Evolutionary conservation across 805 yeast species (phyloP), one percentile per base, ranked within the genome.

Genomic region (Yamadazyma phyllophila): DNA sequence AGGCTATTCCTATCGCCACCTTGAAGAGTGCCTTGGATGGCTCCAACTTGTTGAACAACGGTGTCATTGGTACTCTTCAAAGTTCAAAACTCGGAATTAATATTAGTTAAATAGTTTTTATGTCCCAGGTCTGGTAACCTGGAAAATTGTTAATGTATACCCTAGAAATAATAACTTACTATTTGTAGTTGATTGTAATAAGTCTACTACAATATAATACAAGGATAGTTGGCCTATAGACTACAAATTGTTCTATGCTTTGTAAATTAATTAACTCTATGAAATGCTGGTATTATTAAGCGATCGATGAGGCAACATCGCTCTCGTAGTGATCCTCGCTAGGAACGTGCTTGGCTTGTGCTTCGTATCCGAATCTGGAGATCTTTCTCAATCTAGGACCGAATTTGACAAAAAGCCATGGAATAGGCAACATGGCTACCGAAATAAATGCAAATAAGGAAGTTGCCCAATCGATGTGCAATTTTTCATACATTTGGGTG

Each of bases 401-500:
- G 63, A 73, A 79, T 31, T 62, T 69, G 46, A 72, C 78, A 58
- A 85, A 83, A 8, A 81, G 59, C 81, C 87, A 85, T 10, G 92
- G 92, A 41, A 84, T 83, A 11, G 92, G 91, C 15, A 82, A 69
- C 80, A 85, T 69, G 0, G 81, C 85, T 27, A 89, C 63, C 7
- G 88, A 75, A 59, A 85, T 76, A 54, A 85, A 81, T 0, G 71
- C 83, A 63, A 85, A 79, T 7, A 84, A 54, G 0, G 89, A 78
- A 27, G 85, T 71, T 9, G 96, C 97, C 95, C 96, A 88, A 55
- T 79, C 86, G 53, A 83, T 78, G 33, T 81, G 81, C 57, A 90
- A 69, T 36, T 74, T 81, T 14, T 75, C 61, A 68, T 85, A 83
- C 96, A 90, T 87, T 66, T 89, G 96, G 15, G 82, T 78, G 1